Conservation (phyloP, 2,329 filamentous ascomycete species). For the Alternaria tenuissima region DNA sequence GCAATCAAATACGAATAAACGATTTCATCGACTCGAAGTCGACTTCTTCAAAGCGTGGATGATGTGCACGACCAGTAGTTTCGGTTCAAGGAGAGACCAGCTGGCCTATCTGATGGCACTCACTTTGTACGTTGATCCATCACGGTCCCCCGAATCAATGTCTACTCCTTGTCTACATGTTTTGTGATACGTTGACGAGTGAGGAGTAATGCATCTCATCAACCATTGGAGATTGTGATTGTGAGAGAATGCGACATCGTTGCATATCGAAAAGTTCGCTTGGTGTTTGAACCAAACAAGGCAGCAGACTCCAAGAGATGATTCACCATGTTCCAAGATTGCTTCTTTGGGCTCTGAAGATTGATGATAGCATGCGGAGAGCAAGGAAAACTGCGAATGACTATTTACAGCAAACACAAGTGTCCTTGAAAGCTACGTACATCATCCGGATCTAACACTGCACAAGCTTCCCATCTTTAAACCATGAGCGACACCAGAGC, state of each 20-base stretch:
- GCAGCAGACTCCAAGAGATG: neutral
- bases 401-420: neutral
- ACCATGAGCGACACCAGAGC: neutral
- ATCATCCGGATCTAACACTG: neutral
- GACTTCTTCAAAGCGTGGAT: neutral
- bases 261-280: fast-evolving
- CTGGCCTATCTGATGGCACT: neutral
- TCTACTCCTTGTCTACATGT: neutral
- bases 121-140: neutral
- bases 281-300: too few relatives aligned
- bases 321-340: neutral
- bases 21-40: neutral
- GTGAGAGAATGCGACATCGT: too few relatives aligned
- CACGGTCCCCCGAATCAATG: neutral
- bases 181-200: neutral
- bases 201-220: neutral
- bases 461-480: neutral
- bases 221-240: too few relatives aligned
- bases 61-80: neutral
- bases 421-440: neutral
- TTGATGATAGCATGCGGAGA: neutral
- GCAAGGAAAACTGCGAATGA: neutral
- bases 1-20: neutral
- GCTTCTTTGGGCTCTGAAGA: neutral
- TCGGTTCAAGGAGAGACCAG: neutral